Evolutionary conservation across 2,329 filamentous ascomycete genomes (phyloP).

Genomic region (Diaporthe destruens): DNA sequence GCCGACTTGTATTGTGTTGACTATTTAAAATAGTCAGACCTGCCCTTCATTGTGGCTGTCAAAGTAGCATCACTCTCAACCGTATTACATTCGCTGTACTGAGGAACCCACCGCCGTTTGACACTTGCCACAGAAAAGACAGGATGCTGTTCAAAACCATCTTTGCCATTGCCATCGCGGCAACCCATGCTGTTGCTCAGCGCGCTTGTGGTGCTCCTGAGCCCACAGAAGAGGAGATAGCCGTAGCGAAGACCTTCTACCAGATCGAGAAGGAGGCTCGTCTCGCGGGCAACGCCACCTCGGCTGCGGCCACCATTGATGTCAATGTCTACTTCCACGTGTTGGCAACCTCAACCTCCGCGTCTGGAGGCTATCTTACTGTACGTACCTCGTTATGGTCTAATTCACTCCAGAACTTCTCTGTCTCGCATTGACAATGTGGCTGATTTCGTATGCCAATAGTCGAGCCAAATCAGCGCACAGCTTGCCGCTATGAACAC

Average conservation of each 20-base stretch:
- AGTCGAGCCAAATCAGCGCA: constrained; percentile 52
- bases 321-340: constrained; percentile 53
- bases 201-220: constrained; percentile 46
- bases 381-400: constrained; percentile 45
- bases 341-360: constrained; percentile 46
- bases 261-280: constrained; percentile 44
- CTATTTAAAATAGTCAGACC: constrained; percentile 1
- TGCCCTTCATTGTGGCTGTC: neutral
- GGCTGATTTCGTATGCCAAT: neutral
- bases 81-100: neutral
- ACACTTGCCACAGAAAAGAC: too few relatives aligned
- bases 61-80: neutral
- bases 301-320: constrained; percentile 46
- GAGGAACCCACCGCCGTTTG: too few relatives aligned
- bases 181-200: constrained; percentile 24
- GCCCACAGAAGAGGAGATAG: constrained; percentile 46
- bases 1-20: neutral
- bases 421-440: neutral
- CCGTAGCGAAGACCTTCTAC: constrained; percentile 44
- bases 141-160: constrained; percentile 35
- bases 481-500: constrained; percentile 62
- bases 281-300: constrained; percentile 43
- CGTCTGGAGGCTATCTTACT: constrained; percentile 53
- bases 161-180: constrained; percentile 24
- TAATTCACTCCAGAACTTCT: neutral